Percentiles rank a stretch among this genome's conserved stretches.
phyloP scores from a whole-genome alignment of 176 grass and related monocot genomes.

The Phragmites australis region DNA sequence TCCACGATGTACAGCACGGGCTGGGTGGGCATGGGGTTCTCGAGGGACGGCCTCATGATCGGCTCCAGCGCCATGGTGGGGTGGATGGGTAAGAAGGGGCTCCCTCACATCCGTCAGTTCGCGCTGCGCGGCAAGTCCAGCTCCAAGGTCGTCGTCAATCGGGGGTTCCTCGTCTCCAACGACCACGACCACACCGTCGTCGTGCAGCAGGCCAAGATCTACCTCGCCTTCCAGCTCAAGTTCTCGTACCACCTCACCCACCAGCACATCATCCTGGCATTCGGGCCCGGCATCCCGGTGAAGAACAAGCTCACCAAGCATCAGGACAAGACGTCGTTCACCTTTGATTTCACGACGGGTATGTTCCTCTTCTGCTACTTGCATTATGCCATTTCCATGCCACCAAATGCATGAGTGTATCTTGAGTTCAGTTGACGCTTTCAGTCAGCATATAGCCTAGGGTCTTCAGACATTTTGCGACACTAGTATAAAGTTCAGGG shows the following conservation, averaged over 20 bases:
- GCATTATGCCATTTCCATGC: not conserved
- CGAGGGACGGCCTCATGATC: constrained; percentile 76
- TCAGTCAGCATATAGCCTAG: not conserved
- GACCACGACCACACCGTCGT: constrained; percentile 58
- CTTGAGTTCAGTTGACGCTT: not conserved
- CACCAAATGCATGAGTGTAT: not conserved
- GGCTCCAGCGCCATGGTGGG: constrained; percentile 88
- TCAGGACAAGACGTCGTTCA: constrained; percentile 74
- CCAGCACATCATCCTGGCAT: constrained; percentile 77
- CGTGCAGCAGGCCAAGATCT: constrained; percentile 83
- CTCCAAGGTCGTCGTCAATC: constrained; percentile 57
- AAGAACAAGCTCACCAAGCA: constrained; percentile 66
- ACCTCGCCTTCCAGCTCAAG: constrained; percentile 71
- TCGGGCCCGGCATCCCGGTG: constrained; percentile 56
- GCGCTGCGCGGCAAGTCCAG: constrained; percentile 56
- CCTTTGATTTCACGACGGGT: constrained; percentile 90
- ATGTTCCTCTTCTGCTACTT: not conserved
- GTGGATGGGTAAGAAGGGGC: constrained; percentile 80
- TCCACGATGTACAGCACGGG: constrained; percentile 77
- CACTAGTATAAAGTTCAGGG: not conserved
- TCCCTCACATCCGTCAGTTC: constrained; percentile 66
- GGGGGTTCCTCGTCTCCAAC: constrained; percentile 67
- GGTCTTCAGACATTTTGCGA: not conserved
- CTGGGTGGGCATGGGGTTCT: constrained; percentile 99
- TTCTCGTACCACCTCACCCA: constrained; percentile 56